Conservation (phyloP, 352 stramenopile species). For the Globisporangium camurandrum region DNA sequence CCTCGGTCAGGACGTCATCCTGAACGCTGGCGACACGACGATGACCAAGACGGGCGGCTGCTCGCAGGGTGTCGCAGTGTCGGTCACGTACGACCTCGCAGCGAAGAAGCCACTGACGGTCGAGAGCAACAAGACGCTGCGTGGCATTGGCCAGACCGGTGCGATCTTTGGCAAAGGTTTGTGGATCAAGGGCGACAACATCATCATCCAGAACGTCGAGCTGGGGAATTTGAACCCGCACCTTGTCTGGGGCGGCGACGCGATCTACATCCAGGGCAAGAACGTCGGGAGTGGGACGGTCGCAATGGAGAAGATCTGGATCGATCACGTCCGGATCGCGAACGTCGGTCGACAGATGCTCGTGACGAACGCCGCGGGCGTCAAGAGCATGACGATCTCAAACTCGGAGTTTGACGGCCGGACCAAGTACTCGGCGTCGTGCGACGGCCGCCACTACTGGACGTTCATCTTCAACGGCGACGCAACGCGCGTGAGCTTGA, state of each 20-base stretch:
- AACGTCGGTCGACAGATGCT: conserved; percentile 25
- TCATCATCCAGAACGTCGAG: no score
- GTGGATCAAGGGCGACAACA: no score
- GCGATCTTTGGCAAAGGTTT: conserved; percentile 29
- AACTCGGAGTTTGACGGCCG: conserved; percentile 30
- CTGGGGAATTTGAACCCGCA: no score
- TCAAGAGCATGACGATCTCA: conserved; percentile 25
- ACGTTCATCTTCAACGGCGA: conserved; percentile 25
- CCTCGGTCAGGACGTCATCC: no score
- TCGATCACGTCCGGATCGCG: conserved; percentile 30
- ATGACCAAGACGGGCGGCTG: conserved; percentile 48
- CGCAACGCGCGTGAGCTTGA: conserved; percentile 19
- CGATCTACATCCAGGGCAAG: conserved; percentile 18
- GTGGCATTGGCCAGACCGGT: conserved; percentile 19
- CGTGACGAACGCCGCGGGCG: conserved; percentile 18
- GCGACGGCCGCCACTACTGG: conserved; percentile 32
- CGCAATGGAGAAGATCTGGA: conserved; percentile 27
- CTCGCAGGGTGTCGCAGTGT: conserved; percentile 22
- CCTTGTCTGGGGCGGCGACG: no score
- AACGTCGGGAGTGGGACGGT: conserved; percentile 37
- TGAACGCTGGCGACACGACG: no score
- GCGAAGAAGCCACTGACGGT: conserved; percentile 22
- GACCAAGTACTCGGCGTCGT: conserved; percentile 22
- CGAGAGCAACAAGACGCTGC: conserved; percentile 27
- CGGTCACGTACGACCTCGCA: conserved; percentile 34